Evolutionary conservation across 805 yeast genomes (phyloP).

Genomic region (Yarrowia hollandica): DNA sequence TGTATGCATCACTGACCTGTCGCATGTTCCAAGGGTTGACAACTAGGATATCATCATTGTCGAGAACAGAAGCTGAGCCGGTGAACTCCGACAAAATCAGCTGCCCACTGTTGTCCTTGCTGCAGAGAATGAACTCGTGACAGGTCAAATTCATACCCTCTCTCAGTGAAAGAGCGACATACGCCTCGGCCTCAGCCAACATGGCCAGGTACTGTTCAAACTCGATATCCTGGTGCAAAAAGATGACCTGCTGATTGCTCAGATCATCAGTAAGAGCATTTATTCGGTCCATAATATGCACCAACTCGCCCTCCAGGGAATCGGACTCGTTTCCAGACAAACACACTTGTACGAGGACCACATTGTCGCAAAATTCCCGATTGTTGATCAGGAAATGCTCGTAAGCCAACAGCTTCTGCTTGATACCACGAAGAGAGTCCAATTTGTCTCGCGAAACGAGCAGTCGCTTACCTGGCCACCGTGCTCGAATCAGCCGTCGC

Average conservation of each 20-base stretch:
- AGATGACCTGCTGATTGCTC: conserved; percentile 76
- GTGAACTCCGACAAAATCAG: conserved; percentile 88
- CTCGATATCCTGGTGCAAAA: conserved; percentile 83
- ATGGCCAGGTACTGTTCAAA: conserved; percentile 88
- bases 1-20: conserved; percentile 63
- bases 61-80: conserved; percentile 82
- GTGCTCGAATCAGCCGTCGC: conserved; percentile 67
- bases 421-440: conserved; percentile 83
- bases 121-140: conserved; percentile 83
- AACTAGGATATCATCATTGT: conserved; percentile 55
- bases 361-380: conserved; percentile 66
- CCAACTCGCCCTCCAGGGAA: conserved; percentile 71
- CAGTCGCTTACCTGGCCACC: conserved; percentile 66
- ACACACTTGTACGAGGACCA: conserved; percentile 83
- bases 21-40: conserved; percentile 90
- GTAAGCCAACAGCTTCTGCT: conserved; percentile 83
- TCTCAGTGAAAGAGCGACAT: conserved; percentile 85
- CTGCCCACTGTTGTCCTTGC: conserved; percentile 65
- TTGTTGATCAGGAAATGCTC: conserved; percentile 71
- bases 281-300: conserved; percentile 79
- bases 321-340: conserved; percentile 51
- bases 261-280: conserved; percentile 78
- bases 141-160: conserved; percentile 97
- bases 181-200: conserved; percentile 79
- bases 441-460: conserved; percentile 87